Evolutionary conservation across 768 basidiomycete genomes (phyloP).

Genomic region (Kwoniella europaea): DNA sequence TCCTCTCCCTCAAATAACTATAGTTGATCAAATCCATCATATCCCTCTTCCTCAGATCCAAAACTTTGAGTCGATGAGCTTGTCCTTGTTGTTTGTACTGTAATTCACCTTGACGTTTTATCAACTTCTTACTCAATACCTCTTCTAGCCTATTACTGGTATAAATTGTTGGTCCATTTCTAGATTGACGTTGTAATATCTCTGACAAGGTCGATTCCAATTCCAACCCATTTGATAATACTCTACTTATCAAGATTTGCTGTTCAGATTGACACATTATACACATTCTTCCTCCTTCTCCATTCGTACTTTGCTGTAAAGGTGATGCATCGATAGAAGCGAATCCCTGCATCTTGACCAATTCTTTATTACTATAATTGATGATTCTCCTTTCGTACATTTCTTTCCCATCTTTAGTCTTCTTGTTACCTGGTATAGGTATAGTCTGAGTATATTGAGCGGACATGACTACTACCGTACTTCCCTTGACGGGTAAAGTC

Average conservation of each 20-base stretch:
- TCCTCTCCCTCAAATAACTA: conserved; percentile 75
- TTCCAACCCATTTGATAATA: conserved; percentile 85
- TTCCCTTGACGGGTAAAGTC: conserved; percentile 82
- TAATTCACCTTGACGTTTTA: background rate
- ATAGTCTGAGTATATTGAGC: conserved; percentile 72
- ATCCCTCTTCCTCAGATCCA: conserved; percentile 67
- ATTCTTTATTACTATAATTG: conserved; percentile 79
- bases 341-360: conserved; percentile 88
- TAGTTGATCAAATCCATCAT: conserved; percentile 77
- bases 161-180: background rate
- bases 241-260: conserved; percentile 77
- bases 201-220: conserved; percentile 74
- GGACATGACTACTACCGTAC: conserved; percentile 84
- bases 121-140: background rate
- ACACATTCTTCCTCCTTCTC: conserved; percentile 66
- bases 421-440: conserved; percentile 46
- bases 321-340: conserved; percentile 60
- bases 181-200: conserved; percentile 43
- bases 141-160: background rate
- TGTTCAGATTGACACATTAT: conserved; percentile 89
- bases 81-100: conserved; percentile 6
- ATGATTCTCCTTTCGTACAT: conserved; percentile 68
- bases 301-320: background rate
- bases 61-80: conserved; percentile 46
- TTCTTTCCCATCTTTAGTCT: conserved; percentile 13